A percentile compares a stretch with the other conserved stretches of the same genome.
phyloP scores from a whole-genome alignment of 2,329 filamentous ascomycete genomes.

The Hypoxylon sp. region DNA sequence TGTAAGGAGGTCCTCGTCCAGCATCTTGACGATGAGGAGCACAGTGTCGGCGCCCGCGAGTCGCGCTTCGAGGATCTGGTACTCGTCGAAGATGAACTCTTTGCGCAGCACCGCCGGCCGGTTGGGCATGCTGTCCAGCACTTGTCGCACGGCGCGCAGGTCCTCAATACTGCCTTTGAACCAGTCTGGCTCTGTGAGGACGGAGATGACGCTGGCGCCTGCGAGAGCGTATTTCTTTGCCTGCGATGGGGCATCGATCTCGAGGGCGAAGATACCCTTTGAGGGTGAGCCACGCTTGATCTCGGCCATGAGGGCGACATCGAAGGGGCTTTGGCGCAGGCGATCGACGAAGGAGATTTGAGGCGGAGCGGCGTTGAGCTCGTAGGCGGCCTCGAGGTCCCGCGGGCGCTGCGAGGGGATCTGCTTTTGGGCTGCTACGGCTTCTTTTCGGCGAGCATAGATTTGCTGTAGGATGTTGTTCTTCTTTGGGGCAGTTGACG shows the following conservation, averaged over 20 bases:
- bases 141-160: constrained; percentile 86
- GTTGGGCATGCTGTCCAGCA: constrained; percentile 91
- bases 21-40: constrained; percentile 98
- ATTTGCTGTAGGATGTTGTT: constrained; percentile 92
- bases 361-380: constrained; percentile 87
- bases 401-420: constrained; percentile 86
- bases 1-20: constrained; percentile 80
- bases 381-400: constrained; percentile 89
- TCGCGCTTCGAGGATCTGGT: constrained; percentile 95
- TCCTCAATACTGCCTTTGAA: constrained; percentile 99
- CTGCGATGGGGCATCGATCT: constrained; percentile 89
- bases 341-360: constrained; percentile 85
- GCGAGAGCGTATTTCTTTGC: constrained; percentile 93
- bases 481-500: constrained; percentile 68
- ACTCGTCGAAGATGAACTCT: constrained; percentile 98
- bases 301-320: constrained; percentile 95
- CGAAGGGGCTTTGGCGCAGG: constrained; percentile 84
- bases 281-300: constrained; percentile 97
- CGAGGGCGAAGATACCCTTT: constrained; percentile 92
- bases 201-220: constrained; percentile 96
- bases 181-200: constrained; percentile 99
- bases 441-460: constrained; percentile 82
- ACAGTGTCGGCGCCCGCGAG: constrained; percentile 95
- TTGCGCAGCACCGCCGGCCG: constrained; percentile 93
- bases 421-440: constrained; percentile 84